Evolutionary conservation across 2,329 filamentous ascomycete genomes (phyloP).

Genomic region (Xylaria sp.): DNA sequence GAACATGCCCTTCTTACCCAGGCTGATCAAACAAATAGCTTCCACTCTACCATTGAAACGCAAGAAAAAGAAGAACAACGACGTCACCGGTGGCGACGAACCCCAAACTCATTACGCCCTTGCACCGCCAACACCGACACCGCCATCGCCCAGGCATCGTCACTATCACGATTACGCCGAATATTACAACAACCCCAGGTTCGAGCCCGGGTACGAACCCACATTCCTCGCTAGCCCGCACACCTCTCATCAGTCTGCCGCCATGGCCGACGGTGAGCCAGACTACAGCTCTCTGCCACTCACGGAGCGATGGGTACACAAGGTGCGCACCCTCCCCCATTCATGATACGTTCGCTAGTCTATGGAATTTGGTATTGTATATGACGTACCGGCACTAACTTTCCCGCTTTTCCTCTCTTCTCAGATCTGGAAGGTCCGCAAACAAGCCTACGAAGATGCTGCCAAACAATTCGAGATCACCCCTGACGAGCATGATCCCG

Average conservation of each 20-base stretch:
- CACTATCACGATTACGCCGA: background rate
- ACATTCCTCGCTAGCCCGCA: background rate
- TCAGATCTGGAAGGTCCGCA: constrained; percentile 95
- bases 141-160: background rate
- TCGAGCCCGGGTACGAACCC: background rate
- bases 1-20: constrained; percentile 34
- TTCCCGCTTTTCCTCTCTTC: background rate
- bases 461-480: constrained; percentile 86
- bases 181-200: background rate
- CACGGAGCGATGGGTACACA: constrained; percentile 84
- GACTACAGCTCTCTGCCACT: constrained; percentile 84
- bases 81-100: background rate
- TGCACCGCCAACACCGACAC: background rate
- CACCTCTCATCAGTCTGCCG: constrained; percentile 36
- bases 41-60: constrained; percentile 37
- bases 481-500: constrained; percentile 84
- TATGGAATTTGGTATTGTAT: background rate
- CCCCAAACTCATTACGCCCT: background rate
- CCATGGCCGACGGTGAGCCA: constrained; percentile 84
- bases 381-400: background rate
- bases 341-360: too few species aligned
- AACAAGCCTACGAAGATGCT: constrained; percentile 93
- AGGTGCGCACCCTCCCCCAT: constrained; percentile 59
- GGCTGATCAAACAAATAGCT: constrained; percentile 44
- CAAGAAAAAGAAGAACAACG: constrained; percentile 28